Base-by-base conservation (phyloP, 225 moss, liverwort and hornwort genomes). In the Rhytidiadelphus loreus region DNA sequence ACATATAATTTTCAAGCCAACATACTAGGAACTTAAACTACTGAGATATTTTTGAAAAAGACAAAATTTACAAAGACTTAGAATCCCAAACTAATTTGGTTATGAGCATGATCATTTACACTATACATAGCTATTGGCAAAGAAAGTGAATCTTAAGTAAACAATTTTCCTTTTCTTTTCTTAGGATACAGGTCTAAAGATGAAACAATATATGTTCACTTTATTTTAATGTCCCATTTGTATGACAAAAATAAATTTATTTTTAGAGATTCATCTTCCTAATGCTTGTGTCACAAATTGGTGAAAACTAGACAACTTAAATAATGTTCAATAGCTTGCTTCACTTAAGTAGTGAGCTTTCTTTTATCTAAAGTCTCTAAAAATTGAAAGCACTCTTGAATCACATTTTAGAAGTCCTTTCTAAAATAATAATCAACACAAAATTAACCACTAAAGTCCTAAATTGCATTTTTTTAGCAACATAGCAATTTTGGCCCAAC, bases 391-490 rank as follows among this genome's bases (percentile, higher is more conserved):
- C 78, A 96, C 94, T 93, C 95, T 93, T 83, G 94, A 94, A 92
- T 95, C 95, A 85, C 93, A 95, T 87, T 98, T 95, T 70, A 96
- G 95, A 92, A 94, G 95, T 68, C 98, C 94, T 88, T 95, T 93
- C 93, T 96, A 92, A 81, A 68, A 82, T 33, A 57, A 60, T 43
- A 81, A 85, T 48, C 64, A 88, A 64, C 66, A 65, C 69, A 72
- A 48, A 74, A 77, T 78, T 62, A 87, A n/a, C n/a, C n/a, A n/a
- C n/a, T n/a, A n/a, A n/a, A n/a, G n/a, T n/a, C n/a, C n/a, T n/a
- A n/a, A n/a, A n/a, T n/a, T n/a, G n/a, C n/a, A n/a, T n/a, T n/a
- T n/a, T n/a, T n/a, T n/a, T n/a, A n/a, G n/a, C n/a, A n/a, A n/a
- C n/a, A n/a, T n/a, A n/a, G n/a, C n/a, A n/a, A n/a, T n/a, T n/a